Conservation (phyloP, 192 early-diverging fungal species). For the Backusella liffmaniae region DNA sequence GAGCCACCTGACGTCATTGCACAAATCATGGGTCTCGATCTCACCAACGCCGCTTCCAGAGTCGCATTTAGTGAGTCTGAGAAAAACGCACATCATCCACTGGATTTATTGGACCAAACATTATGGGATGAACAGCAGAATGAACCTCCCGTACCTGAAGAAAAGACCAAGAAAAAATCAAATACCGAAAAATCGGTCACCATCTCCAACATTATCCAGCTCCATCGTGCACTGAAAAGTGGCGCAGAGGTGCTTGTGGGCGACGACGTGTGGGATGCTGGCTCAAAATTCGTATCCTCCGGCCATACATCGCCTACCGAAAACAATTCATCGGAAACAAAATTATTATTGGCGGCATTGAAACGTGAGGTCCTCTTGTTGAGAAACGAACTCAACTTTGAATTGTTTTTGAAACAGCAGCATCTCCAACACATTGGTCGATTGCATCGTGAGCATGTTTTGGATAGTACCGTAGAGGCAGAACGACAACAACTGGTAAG, state of each 20-base stretch:
- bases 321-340: constrained; percentile 19
- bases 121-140: constrained; percentile 3
- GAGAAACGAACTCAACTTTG: constrained; percentile 60
- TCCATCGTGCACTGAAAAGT: constrained; percentile 44
- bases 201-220: constrained; percentile 33
- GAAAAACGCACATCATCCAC: not conserved
- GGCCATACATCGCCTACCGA: not conserved
- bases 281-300: not conserved
- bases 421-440: constrained; percentile 60
- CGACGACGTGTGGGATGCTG: constrained; percentile 36
- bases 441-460: constrained; percentile 54
- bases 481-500: constrained; percentile 46
- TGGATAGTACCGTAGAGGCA: constrained; percentile 54
- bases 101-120: constrained; percentile 40
- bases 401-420: constrained; percentile 59
- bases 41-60: constrained; percentile 48
- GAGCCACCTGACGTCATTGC: constrained; percentile 61
- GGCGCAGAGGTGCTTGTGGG: constrained; percentile 41
- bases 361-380: constrained; percentile 53
- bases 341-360: constrained; percentile 36
- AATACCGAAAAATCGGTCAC: constrained; percentile 15
- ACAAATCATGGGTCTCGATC: constrained; percentile 53
- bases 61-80: constrained; percentile 25
- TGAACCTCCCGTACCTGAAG: not conserved
- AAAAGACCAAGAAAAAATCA: not conserved